phyloP scores from a whole-genome alignment of 164 flowering plant species.

The Stephania yunnanensis region DNA sequence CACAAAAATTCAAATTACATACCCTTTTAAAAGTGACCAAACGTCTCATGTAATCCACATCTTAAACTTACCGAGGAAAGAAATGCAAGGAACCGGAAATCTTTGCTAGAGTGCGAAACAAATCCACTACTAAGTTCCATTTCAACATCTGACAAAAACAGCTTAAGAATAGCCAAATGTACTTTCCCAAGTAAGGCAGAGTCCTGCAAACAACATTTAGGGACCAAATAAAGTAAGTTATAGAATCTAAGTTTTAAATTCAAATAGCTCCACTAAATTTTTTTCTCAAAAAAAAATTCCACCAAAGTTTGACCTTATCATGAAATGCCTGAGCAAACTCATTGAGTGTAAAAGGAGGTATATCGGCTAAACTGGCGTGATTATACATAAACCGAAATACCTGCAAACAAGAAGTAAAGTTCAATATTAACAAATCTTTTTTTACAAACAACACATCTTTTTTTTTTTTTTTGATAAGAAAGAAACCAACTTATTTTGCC shows the following conservation, averaged over 20 bases:
- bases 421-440: background rate
- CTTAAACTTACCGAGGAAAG: conserved; percentile 63
- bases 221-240: conserved; percentile 9
- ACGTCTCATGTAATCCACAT: background rate
- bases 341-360: conserved; percentile 73
- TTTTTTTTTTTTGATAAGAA: no score
- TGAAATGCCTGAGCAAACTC: conserved; percentile 89
- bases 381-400: conserved; percentile 75
- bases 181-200: conserved; percentile 79
- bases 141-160: conserved; percentile 61
- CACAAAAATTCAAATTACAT: background rate
- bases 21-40: background rate
- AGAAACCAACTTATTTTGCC: no score
- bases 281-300: background rate
- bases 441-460: no score
- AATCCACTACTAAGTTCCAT: conserved; percentile 45
- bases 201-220: conserved; percentile 37
- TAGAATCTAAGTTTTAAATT: background rate
- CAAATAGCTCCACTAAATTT: background rate
- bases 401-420: conserved; percentile 36
- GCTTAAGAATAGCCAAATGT: conserved; percentile 66
- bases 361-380: conserved; percentile 40
- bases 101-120: conserved; percentile 39
- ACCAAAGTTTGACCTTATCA: conserved; percentile 56
- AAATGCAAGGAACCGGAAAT: conserved; percentile 63